phyloP scores from a whole-genome alignment of 2,329 filamentous ascomycete species.

The Pseudocercospora musae region DNA sequence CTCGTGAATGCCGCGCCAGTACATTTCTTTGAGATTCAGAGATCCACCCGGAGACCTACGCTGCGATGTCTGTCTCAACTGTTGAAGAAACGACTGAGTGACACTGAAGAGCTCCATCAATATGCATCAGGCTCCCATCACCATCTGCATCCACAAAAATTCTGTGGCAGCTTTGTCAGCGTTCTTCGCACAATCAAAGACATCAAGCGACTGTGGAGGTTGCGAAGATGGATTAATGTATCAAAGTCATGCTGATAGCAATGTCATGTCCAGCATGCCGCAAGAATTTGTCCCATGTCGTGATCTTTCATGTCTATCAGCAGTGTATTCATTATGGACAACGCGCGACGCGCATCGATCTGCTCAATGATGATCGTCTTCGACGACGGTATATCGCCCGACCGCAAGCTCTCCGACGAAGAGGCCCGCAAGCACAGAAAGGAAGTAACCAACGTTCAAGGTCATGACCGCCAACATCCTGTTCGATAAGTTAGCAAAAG shows the following conservation, averaged over 20 bases:
- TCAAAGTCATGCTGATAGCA: too few relatives aligned
- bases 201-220: background rate
- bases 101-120: too few relatives aligned
- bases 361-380: constrained; percentile 39
- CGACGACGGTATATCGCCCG: constrained; percentile 61
- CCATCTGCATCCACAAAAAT: too few relatives aligned
- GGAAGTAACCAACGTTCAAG: constrained; percentile 79
- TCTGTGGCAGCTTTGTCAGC: background rate
- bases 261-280: background rate
- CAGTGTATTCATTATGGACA: background rate
- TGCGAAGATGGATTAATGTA: background rate
- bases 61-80: too few relatives aligned
- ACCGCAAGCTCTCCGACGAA: constrained; percentile 84
- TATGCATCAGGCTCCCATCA: too few relatives aligned
- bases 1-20: background rate
- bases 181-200: background rate
- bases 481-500: background rate
- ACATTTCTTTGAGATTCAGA: background rate
- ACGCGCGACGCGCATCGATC: background rate
- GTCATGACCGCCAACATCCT: constrained; percentile 95
- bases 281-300: background rate
- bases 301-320: background rate
- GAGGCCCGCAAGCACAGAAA: constrained; percentile 71
- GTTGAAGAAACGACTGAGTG: too few relatives aligned
- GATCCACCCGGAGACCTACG: background rate